Evolutionary conservation across 2,329 filamentous ascomycete genomes (phyloP).

Genomic region (Cordyceps militaris): DNA sequence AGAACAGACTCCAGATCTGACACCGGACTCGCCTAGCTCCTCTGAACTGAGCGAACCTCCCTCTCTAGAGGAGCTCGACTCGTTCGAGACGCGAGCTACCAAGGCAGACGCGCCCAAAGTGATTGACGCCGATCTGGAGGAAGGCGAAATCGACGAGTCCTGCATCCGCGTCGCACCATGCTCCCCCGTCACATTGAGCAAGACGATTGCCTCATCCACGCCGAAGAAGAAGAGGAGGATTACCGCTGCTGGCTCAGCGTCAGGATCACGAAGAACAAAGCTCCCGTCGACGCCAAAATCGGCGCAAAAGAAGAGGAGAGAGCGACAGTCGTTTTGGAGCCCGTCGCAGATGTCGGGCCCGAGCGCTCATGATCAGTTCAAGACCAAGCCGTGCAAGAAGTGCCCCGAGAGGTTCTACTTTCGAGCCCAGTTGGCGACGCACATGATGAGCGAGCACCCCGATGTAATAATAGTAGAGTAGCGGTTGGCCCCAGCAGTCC

Average conservation of each 20-base stretch:
- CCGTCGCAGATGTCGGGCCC: not conserved
- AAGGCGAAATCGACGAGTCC: constrained; percentile 2
- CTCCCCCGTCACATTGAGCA: not conserved
- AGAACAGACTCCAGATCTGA: not conserved
- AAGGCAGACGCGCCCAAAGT: not conserved
- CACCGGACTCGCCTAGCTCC: not conserved
- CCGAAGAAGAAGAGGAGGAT: not conserved
- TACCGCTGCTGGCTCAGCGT: not conserved
- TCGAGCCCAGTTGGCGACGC: constrained; percentile 1
- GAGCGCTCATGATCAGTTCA: constrained; percentile 6
- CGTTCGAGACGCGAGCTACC: not conserved
- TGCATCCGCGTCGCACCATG: not conserved
- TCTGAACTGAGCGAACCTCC: not conserved
- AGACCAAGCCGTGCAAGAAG: constrained; percentile 3
- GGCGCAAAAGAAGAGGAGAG: not conserved
- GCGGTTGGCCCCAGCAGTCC: not conserved
- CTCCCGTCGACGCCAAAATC: not conserved
- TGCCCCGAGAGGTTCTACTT: constrained; percentile 4
- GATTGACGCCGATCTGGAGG: not conserved
- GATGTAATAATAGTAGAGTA: not conserved
- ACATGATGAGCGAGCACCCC: constrained; percentile 1
- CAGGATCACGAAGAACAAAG: not conserved
- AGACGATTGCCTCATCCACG: not conserved
- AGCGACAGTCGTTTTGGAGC: not conserved
- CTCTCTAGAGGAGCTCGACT: not conserved